Evolutionary conservation across 2,329 filamentous ascomycete genomes (phyloP), one percentile per base, ranked within the genome.

Genomic region (Sarocladium oryzae): DNA sequence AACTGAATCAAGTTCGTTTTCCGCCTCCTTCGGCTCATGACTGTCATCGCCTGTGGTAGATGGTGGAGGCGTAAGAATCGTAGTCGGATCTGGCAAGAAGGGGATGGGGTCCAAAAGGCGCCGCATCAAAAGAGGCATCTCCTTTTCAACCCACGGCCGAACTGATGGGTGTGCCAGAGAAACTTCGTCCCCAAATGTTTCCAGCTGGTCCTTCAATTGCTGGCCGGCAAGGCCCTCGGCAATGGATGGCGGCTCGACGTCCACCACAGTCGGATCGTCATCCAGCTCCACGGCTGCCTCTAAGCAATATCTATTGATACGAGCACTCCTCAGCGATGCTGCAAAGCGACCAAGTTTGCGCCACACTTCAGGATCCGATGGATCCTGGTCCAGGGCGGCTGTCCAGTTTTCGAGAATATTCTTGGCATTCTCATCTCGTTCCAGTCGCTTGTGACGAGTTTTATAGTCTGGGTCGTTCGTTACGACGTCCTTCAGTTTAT

Each of bases 281-380:
- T 86, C 82, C 33, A 85, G 67, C 62, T 86, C 82, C 28, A 86
- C 78, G 5, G 82, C 82, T 28, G 82, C 79, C 60, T 86, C 82
- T 2, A 86, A 67, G 53, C 82, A 85, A 59, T 79, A 86, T 32
- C 82, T 70, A 56, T 75, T 78, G 23, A 84, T 71, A 11, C 81
- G 72, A 0, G 69, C 61, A 55, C 82, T 84, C 40, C 74, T 76
- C 38, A 85, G 63, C 41, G 81, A 78, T 1, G 76, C 73, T 3
- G 76, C 80, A 40, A 85, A 74, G 3, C 82, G 76, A 1, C 80
- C 79, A 2, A 75, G 71, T 48, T 75, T 74, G 54, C 82, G 72
- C 82, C 82, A 86, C 7, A 85, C 67, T 58, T 86, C 82, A 2
- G 82, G 81, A 58, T 86, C 82, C 0, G 82, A 84, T 1, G 82